Percentiles rank a stretch among this genome's conserved stretches.
Evolutionary conservation across 2,329 filamentous ascomycete genomes (phyloP).

Genomic region (Xylaria sp.): DNA sequence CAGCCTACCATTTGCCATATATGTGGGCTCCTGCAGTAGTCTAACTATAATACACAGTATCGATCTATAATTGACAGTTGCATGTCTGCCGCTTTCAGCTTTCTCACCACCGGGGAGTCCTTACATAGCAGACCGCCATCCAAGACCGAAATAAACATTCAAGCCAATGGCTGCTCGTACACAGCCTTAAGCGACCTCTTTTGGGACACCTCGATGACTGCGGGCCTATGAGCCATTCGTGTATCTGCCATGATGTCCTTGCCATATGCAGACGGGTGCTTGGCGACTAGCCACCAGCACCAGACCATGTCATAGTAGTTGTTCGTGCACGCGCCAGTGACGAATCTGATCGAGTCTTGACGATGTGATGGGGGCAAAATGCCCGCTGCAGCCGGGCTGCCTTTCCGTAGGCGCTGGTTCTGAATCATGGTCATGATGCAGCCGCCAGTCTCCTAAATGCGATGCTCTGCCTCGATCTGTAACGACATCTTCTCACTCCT

Average conservation of each 20-base stretch:
- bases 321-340: constrained; percentile 27
- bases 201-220: constrained; percentile 11
- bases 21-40: constrained; percentile 5
- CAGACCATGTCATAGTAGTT: constrained; percentile 25
- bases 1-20: constrained; percentile 33
- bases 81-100: constrained; percentile 26
- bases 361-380: constrained; percentile 38
- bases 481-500: constrained; percentile 39
- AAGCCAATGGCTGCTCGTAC: constrained; percentile 40
- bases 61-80: constrained; percentile 38
- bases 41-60: neutral
- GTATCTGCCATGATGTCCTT: constrained; percentile 29
- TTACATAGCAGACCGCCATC: constrained; percentile 21
- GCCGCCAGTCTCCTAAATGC: constrained; percentile 38
- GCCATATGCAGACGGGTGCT: constrained; percentile 21
- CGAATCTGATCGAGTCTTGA: constrained; percentile 27
- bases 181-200: constrained; percentile 27
- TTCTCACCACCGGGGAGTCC: constrained; percentile 28
- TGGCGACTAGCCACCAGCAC: constrained; percentile 22
- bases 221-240: constrained; percentile 17
- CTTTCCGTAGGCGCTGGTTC: constrained; percentile 32
- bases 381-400: constrained; percentile 38
- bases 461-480: constrained; percentile 44
- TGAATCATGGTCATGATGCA: constrained; percentile 34
- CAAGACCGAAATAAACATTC: constrained; percentile 38